A percentile compares a stretch with the other conserved stretches of the same genome.
Evolutionary conservation across 257 asterid species (phyloP).

Genomic region (Ilex aquifolium): DNA sequence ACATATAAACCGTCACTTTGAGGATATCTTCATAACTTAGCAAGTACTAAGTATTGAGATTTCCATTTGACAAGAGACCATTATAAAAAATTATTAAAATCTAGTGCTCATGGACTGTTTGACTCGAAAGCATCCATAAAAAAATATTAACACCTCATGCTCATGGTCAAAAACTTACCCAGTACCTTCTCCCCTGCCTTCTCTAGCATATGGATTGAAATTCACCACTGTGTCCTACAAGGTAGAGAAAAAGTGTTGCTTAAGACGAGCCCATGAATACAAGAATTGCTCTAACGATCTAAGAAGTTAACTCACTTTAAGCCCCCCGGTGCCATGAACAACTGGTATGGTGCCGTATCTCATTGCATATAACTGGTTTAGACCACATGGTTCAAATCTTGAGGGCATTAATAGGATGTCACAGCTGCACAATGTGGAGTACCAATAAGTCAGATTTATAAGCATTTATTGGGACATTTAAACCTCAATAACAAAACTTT

Average conservation of each 20-base stretch:
- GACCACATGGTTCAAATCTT: conserved; percentile 95
- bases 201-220: conserved; percentile 68
- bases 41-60: not conserved
- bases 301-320: conserved; percentile 50
- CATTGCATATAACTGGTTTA: conserved; percentile 95
- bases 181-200: conserved; percentile 76
- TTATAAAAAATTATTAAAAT: too few species aligned
- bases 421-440: conserved; percentile 50
- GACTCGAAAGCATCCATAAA: not conserved
- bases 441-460: conserved; percentile 5
- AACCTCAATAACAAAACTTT: not conserved
- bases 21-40: not conserved
- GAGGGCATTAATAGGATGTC: conserved; percentile 93
- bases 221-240: conserved; percentile 76
- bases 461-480: conserved; percentile 2
- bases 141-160: not conserved
- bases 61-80: too few species aligned
- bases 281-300: not conserved
- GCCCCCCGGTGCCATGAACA: conserved; percentile 93
- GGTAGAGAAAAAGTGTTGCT: not conserved
- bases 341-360: conserved; percentile 89
- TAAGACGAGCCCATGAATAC: not conserved
- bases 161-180: conserved; percentile 55
- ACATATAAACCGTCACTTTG: too few species aligned
- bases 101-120: too few species aligned